These are phyloP conservation scores for Macrophomina tecta DNA, from an alignment of 2,329 filamentous ascomycete genomes.

Conservation along the genomic window DNA sequence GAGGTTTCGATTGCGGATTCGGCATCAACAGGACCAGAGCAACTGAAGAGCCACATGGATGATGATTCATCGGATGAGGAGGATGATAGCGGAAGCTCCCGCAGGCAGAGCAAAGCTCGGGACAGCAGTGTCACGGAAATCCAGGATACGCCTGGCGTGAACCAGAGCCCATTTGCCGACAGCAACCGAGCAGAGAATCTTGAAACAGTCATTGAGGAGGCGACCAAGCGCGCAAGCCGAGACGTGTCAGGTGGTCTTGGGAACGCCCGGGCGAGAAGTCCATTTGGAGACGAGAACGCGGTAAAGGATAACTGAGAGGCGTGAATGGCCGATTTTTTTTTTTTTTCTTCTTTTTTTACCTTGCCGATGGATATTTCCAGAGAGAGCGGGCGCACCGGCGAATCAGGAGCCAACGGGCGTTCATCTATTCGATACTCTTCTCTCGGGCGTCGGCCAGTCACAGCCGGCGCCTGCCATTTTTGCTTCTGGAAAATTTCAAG, in stretches of 20 bases:
- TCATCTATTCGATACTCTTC: conserved; percentile 14
- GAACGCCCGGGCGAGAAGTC: conserved; percentile 38
- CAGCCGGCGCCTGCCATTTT: conserved; percentile 1
- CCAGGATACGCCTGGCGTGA: conserved; percentile 42
- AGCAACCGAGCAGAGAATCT: conserved; percentile 42
- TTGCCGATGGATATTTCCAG: conserved; percentile 10
- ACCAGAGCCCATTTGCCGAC: conserved; percentile 46
- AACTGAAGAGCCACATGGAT: conserved; percentile 19
- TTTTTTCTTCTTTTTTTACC: background rate
- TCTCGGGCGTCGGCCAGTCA: conserved; percentile 4
- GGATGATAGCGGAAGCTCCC: conserved; percentile 1
- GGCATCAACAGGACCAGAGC: conserved; percentile 9
- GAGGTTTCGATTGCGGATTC: conserved; percentile 26
- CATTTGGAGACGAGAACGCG: conserved; percentile 35
- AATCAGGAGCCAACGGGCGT: conserved; percentile 11
- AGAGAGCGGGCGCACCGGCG: conserved; percentile 1
- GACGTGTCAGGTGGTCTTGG: conserved; percentile 33
- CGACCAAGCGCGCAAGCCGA: conserved; percentile 45
- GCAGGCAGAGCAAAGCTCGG: conserved; percentile 27
- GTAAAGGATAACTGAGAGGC: conserved; percentile 21
- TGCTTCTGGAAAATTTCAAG: conserved; percentile 26
- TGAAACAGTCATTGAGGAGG: conserved; percentile 55
- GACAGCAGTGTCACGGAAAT: conserved; percentile 44
- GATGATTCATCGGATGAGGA: conserved; percentile 25
- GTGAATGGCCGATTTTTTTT: background rate